Percentiles rank a stretch among this genome's conserved stretches.
Evolutionary conservation across 352 stramenopile species (phyloP).

Genomic region (Phytophthora megakarya): DNA sequence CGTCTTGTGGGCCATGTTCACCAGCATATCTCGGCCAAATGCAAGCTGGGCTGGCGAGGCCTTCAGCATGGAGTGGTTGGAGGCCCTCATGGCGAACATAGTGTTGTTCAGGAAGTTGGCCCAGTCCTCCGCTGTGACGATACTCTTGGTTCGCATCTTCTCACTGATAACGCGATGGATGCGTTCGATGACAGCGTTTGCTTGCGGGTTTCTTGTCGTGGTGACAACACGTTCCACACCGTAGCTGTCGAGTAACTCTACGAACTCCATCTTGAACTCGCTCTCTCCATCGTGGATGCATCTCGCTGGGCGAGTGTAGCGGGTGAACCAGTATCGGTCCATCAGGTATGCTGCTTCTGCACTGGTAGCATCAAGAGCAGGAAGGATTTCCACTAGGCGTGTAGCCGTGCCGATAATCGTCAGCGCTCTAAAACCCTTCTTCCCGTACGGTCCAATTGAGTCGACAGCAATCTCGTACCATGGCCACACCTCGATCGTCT

Average conservation of each 20-base stretch:
- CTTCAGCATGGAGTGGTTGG: background rate
- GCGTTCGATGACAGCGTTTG: constrained; percentile 5
- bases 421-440: background rate
- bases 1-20: background rate
- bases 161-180: constrained; percentile 7
- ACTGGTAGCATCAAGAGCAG: background rate
- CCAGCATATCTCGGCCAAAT: constrained; percentile 2
- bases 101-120: constrained; percentile 9
- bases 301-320: background rate
- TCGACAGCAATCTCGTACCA: constrained; percentile 1
- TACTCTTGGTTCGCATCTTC: constrained; percentile 2
- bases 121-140: background rate
- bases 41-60: background rate
- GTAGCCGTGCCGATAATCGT: constrained; percentile 4
- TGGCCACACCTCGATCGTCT: too few species aligned
- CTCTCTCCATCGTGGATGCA: background rate
- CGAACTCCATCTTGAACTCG: constrained; percentile 1
- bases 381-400: background rate
- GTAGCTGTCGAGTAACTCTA: constrained; percentile 2
- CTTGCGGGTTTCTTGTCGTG: background rate
- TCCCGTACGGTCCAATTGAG: background rate
- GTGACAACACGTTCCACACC: background rate
- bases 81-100: background rate
- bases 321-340: constrained; percentile 3
- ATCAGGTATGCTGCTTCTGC: background rate